Percentiles rank a stretch among this genome's conserved stretches.
phyloP scores from a whole-genome alignment of 2,329 filamentous ascomycete species.

The Leptographium galeiforme region DNA sequence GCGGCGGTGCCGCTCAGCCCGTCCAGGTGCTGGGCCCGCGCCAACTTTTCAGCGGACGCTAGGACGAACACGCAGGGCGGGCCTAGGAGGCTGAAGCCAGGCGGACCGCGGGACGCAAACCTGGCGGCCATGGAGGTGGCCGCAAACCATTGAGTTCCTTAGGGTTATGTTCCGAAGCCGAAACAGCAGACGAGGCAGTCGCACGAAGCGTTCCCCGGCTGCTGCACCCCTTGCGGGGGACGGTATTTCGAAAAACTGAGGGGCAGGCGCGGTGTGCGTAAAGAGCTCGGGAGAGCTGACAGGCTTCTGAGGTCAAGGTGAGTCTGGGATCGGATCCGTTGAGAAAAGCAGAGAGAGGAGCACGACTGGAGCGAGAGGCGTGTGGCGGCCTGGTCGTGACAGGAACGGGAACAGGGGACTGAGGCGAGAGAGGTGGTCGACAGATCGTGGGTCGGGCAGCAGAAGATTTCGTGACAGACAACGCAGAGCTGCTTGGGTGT shows the following conservation, averaged over 20 bases:
- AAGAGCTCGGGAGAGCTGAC: slow-evolving; percentile 2
- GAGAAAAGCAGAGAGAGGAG: not conserved
- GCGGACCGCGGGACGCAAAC: slow-evolving; percentile 47
- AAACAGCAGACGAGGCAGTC: not conserved
- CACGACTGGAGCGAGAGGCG: not conserved
- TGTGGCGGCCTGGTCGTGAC: not conserved
- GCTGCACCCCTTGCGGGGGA: not conserved
- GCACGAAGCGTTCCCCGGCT: not conserved
- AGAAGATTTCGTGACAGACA: not conserved
- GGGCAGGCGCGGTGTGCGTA: slow-evolving; percentile 60
- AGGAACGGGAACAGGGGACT: not conserved
- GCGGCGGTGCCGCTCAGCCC: slow-evolving; percentile 34
- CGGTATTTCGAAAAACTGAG: slow-evolving; percentile 55
- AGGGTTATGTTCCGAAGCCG: slow-evolving; percentile 92
- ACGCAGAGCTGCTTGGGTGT: not conserved
- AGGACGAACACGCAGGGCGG: slow-evolving; percentile 8
- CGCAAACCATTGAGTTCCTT: slow-evolving; percentile 58
- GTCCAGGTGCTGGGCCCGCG: slow-evolving; percentile 13
- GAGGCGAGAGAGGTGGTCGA: not conserved
- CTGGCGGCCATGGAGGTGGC: slow-evolving; percentile 25
- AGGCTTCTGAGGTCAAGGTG: not conserved
- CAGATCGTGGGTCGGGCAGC: not conserved
- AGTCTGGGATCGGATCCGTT: not conserved
- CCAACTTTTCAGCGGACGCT: slow-evolving; percentile 38
- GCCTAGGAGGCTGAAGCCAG: slow-evolving; percentile 42